Base-by-base conservation (phyloP, 768 basidiomycete genomes). In the Mycena galopus region DNA sequence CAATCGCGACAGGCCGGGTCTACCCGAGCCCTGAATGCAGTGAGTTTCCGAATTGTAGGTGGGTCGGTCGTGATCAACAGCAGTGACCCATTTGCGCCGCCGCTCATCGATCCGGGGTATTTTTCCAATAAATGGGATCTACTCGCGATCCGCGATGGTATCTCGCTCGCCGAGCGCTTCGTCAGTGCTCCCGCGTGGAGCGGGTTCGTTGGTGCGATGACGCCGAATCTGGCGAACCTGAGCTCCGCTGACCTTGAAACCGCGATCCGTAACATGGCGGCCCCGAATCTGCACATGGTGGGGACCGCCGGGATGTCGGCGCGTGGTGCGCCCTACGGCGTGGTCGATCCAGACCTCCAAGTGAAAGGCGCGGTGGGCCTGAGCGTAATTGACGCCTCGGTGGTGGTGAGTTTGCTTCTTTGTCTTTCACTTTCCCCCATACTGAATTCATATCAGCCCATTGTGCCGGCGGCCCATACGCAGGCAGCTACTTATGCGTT, bases 281-380 rank as follows among this genome's bases (percentile, higher is more conserved):
- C 9, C 42, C 9, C 42, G 17, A 44, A 44, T 5, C 42, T 44
- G 42, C 42, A 44, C 17, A 44, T 44, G 42, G 42, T 44, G 42
- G 42, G 42, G 42, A 44, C 42, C 42, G 42, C 42, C 42, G 42
- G 42, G 42, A 44, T 44, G 42, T 44, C 42, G 17, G 37, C 33
- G 61, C 39, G 42, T 29, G 61, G 44, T 62, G 61, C 61, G 23
- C 8, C 19, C 2, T 62, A 50, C 6, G 61, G 61, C 29, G 61
- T 62, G 44, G 61, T 65, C 32, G 63, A 65, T 65, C 63, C 63
- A 35, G 63, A 65, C 35, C 37, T 65, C 33, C 63, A 37, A 37
- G 50, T 65, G 51, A 65, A 65, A 55, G 63, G 63, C 51, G 63
- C 63, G 33, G 35, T 37, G 35, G 63, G 63, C 35, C 50, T 65